Conservation (phyloP, 208 protist genomes). For the Balamuthia mandrillaris region DNA sequence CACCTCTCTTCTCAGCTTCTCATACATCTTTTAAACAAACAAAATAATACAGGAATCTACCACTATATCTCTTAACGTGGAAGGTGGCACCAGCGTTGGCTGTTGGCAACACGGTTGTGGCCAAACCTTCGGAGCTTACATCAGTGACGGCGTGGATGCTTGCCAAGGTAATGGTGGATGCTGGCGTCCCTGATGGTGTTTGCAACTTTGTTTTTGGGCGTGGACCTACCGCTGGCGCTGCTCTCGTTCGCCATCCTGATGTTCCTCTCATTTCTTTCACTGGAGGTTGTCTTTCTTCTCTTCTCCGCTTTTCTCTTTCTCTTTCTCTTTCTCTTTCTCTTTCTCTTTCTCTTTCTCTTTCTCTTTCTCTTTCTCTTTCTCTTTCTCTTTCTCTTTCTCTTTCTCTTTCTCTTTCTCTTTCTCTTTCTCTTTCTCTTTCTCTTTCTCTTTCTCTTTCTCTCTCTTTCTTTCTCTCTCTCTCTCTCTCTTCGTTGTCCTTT, state of each 20-base stretch:
- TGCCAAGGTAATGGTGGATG: constrained; percentile 49
- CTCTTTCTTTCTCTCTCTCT: too few relatives aligned
- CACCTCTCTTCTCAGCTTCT: background rate
- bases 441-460: too few relatives aligned
- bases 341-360: too few relatives aligned
- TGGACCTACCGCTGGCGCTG: constrained; percentile 55
- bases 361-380: too few relatives aligned
- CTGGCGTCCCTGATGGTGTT: constrained; percentile 67
- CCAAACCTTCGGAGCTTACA: constrained; percentile 76
- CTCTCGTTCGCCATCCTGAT: constrained; percentile 63
- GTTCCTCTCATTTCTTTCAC: constrained; percentile 75
- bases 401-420: too few relatives aligned
- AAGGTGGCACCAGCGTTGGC: constrained; percentile 76
- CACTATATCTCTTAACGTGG: constrained; percentile 79
- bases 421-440: too few relatives aligned
- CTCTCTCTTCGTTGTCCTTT: too few relatives aligned
- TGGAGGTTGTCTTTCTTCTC: too few relatives aligned
- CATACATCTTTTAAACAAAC: too few relatives aligned
- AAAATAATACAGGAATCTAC: constrained; percentile 62
- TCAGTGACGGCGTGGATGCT: constrained; percentile 68
- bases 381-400: too few relatives aligned
- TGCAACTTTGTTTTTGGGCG: constrained; percentile 70
- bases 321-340: too few relatives aligned
- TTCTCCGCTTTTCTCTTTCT: too few relatives aligned
- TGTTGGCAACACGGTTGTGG: constrained; percentile 60